Base-by-base conservation (phyloP, 2,329 filamentous ascomycete species). In the Trichoderma sp. region DNA sequence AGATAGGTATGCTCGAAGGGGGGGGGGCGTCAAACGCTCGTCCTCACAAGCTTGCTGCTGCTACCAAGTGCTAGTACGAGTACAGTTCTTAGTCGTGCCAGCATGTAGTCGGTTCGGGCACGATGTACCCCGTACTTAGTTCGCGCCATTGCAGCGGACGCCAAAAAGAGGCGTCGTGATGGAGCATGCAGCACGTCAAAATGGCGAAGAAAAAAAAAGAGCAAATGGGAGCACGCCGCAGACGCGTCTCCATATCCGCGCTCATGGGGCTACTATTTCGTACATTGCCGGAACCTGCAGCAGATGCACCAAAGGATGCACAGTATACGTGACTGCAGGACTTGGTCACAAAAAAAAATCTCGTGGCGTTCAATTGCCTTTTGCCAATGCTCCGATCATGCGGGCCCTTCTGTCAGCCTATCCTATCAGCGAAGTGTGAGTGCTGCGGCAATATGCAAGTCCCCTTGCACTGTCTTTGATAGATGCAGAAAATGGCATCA, bases 221-320 rank as follows among this genome's bases (percentile, higher is more conserved):
- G 34, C 47, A 24, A 53, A 53, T 53, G 47, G 47, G 47, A 53
- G 26, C 63, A 72, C 57, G 63, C 67, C 24, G 32, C 43, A 62
- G 57, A 68, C 43, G 63, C 63, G 63, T 70, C 51, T 72, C 60
- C 65, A 51, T 72, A 63, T 64, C 57, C 34, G 36, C 60, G 62
- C 62, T 62, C 28, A 18, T 63, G 21, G 34, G 30, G 65, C n/a
- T 28, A 51, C n/a, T 28, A 51, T 58, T 18, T 60, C 65, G 8
- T 32, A 47, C 12, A 51, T 32, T 60, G n/a, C 24, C n/a, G 28
- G 56, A 32, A 24, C 34, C 32, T 57, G 32, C 21, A 57, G 14
- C 14, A 56, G 43, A 34, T 60, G 34, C 24, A 32, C 26, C 24
- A 21, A 11, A 28, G 18, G 3, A 66, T 21, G 14, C 30, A 66